These are phyloP conservation scores for Myriosclerotinia duriaeana DNA, from an alignment of 2,329 filamentous ascomycete genomes.

Conservation along the genomic window DNA sequence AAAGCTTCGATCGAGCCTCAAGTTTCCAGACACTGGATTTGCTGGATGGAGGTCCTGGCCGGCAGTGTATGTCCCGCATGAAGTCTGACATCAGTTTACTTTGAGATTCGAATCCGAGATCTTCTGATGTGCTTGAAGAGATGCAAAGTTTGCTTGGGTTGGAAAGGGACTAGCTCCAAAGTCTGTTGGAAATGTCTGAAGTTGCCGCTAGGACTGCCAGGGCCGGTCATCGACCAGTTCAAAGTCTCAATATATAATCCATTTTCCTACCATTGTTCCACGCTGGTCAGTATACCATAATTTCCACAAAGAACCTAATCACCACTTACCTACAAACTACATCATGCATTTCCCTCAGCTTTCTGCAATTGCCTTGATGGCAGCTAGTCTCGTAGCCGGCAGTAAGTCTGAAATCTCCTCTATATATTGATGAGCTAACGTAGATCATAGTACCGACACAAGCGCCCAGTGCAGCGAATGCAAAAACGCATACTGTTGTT, in stretches of 20 bases:
- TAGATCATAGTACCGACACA: neutral
- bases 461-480: neutral
- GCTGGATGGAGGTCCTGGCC: neutral
- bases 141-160: neutral
- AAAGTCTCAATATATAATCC: neutral
- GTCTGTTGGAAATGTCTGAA: neutral
- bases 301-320: neutral
- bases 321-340: neutral
- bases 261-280: neutral
- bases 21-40: neutral
- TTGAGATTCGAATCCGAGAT: no score
- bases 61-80: neutral
- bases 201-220: neutral
- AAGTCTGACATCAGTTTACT: slow-evolving; percentile 5
- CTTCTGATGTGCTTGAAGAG: neutral
- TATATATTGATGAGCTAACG: neutral
- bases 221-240: neutral
- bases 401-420: neutral
- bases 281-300: neutral
- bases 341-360: neutral
- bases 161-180: neutral
- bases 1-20: neutral
- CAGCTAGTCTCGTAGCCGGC: neutral
- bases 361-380: slow-evolving; percentile 7
- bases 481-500: slow-evolving; percentile 58